Percentiles rank a stretch among this genome's conserved stretches.
These are phyloP conservation scores for Tubosaeta sp. DNA, from an alignment of 768 basidiomycete species.

Conservation along the genomic window DNA sequence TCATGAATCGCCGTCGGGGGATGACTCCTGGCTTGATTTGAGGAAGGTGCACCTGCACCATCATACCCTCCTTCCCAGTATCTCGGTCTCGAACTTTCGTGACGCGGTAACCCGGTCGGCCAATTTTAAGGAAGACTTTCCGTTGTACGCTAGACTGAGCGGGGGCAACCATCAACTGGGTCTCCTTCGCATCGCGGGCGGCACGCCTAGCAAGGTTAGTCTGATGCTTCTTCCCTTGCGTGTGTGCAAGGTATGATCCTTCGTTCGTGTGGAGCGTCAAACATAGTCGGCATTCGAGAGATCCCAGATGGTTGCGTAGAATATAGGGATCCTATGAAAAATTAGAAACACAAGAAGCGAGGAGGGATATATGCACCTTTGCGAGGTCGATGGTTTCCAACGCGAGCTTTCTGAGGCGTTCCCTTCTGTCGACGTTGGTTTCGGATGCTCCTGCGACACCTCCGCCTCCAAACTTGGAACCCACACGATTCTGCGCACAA, in stretches of 20 bases:
- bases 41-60: slow-evolving; percentile 95
- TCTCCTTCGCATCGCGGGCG: slow-evolving; percentile 95
- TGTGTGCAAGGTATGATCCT: slow-evolving; percentile 97
- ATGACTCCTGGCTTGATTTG: slow-evolving; percentile 85
- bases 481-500: slow-evolving; percentile 78
- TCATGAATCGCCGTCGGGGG: slow-evolving; percentile 92
- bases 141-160: slow-evolving; percentile 75
- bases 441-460: slow-evolving; percentile 95
- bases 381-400: slow-evolving; percentile 97
- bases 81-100: slow-evolving; percentile 94
- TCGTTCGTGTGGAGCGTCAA: slow-evolving; percentile 99
- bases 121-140: slow-evolving; percentile 97
- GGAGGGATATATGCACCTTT: slow-evolving; percentile 52
- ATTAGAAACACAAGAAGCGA: slow-evolving; percentile 5
- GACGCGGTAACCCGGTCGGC: slow-evolving; percentile 90
- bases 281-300: slow-evolving; percentile 96
- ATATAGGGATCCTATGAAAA: slow-evolving; percentile 86
- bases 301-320: slow-evolving; percentile 96
- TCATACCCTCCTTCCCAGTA: slow-evolving; percentile 91
- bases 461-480: slow-evolving; percentile 93
- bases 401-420: slow-evolving; percentile 91
- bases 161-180: slow-evolving; percentile 84
- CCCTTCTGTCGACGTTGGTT: slow-evolving; percentile 91
- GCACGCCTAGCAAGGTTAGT: slow-evolving; percentile 97
- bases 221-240: slow-evolving; percentile 99